Evolutionary conservation across 192 early-diverging fungal species (phyloP).

Genomic region (Globomyces pollinis-pini): DNA sequence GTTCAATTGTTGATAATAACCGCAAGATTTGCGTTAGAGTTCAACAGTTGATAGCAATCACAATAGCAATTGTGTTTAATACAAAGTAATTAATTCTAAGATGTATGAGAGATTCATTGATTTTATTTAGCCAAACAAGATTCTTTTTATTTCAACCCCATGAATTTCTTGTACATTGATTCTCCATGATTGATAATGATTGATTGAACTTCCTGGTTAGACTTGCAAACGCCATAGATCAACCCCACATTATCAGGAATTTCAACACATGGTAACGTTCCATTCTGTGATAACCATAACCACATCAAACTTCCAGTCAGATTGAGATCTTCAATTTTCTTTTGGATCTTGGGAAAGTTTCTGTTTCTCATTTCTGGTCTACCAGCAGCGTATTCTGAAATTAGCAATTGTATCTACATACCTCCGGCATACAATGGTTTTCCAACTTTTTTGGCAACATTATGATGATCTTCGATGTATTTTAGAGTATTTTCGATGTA

Average conservation of each 20-base stretch:
- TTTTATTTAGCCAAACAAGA: too few relatives aligned
- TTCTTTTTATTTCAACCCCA: too few relatives aligned
- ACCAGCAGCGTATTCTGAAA: slow-evolving; percentile 5
- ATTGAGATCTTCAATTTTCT: neutral
- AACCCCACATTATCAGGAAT: slow-evolving; percentile 4
- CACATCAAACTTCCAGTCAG: neutral
- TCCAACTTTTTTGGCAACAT: slow-evolving; percentile 15
- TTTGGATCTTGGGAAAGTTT: slow-evolving; percentile 1
- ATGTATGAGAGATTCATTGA: too few relatives aligned
- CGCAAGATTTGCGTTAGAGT: too few relatives aligned
- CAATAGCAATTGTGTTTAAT: too few relatives aligned
- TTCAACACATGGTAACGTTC: slow-evolving; percentile 1
- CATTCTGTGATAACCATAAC: neutral
- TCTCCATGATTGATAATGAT: neutral
- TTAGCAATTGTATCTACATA: too few relatives aligned
- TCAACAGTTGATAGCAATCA: too few relatives aligned
- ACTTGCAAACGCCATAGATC: neutral
- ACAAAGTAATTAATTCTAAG: too few relatives aligned
- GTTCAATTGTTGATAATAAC: too few relatives aligned
- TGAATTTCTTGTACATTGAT: slow-evolving; percentile 6
- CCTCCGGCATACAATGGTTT: slow-evolving; percentile 24
- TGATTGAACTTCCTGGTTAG: neutral
- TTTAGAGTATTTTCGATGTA: slow-evolving; percentile 13
- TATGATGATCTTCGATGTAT: slow-evolving; percentile 25
- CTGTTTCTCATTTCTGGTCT: neutral